A percentile compares a stretch with the other conserved stretches of the same genome.
These are phyloP conservation scores for Penicillium sumatraense DNA, from an alignment of 2,329 filamentous ascomycete species.

Conservation along the genomic window DNA sequence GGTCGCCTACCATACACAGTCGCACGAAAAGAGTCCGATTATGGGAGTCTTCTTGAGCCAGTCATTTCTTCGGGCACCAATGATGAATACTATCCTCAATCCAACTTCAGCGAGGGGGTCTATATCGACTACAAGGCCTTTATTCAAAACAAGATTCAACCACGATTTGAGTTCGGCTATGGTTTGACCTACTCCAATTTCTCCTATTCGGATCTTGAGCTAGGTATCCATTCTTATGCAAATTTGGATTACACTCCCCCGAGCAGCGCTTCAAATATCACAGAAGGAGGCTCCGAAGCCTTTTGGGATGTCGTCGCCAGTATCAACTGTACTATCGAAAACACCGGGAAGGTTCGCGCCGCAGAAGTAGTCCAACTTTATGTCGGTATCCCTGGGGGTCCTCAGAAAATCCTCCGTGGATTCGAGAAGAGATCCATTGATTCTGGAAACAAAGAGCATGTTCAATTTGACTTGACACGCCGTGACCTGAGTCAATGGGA, in stretches of 20 bases:
- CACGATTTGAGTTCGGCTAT: slow-evolving; percentile 2
- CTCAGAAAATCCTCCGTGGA: background rate
- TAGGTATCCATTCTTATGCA: background rate
- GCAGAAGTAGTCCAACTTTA: slow-evolving; percentile 1
- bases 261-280: background rate
- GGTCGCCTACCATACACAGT: slow-evolving; percentile 1
- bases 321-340: background rate
- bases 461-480: background rate
- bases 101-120: background rate
- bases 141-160: background rate
- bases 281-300: background rate
- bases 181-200: slow-evolving; percentile 2
- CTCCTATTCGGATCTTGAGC: background rate
- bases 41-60: background rate
- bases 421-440: background rate
- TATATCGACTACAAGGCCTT: slow-evolving; percentile 3
- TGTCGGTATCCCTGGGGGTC: background rate
- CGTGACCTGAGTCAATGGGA: slow-evolving; percentile 1
- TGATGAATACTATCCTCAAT: background rate
- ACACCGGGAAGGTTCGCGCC: background rate
- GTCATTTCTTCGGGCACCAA: background rate
- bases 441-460: background rate
- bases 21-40: background rate
- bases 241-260: background rate
- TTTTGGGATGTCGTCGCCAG: background rate